Percentiles rank a stretch among this genome's conserved stretches.
phyloP scores from a whole-genome alignment of 208 protist genomes.

The Naegleria fowleri region DNA sequence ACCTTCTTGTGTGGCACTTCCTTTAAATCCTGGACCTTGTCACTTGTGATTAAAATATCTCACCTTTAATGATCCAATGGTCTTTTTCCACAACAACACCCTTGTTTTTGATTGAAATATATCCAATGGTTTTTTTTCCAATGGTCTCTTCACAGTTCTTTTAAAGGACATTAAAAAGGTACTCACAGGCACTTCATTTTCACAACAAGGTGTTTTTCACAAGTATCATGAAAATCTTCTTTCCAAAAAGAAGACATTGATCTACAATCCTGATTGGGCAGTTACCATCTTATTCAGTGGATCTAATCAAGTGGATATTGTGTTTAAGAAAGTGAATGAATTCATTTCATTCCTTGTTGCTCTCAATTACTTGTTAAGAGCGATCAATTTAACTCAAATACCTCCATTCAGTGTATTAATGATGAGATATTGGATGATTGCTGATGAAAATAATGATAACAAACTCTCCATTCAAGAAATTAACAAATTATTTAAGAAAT shows the following conservation, averaged over 20 bases:
- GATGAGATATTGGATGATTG: constrained; percentile 15
- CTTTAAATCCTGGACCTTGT: too few species aligned
- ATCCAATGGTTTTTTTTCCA: too few species aligned
- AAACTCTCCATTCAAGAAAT: constrained; percentile 3
- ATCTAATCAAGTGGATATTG: background rate
- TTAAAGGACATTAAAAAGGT: background rate
- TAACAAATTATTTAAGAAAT: background rate
- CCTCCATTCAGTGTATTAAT: background rate
- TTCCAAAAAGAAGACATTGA: background rate
- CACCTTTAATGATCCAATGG: too few species aligned
- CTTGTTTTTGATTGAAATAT: too few species aligned
- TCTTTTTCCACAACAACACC: too few species aligned
- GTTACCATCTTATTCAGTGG: background rate
- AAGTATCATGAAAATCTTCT: background rate
- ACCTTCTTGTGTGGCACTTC: too few species aligned
- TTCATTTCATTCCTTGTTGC: background rate
- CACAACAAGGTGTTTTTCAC: background rate
- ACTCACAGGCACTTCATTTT: background rate
- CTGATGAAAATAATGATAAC: constrained; percentile 17
- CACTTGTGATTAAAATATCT: too few species aligned
- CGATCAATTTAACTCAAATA: background rate
- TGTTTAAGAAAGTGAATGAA: background rate
- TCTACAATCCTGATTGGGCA: background rate
- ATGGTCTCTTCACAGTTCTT: background rate
- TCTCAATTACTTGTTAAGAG: background rate